Evolutionary conservation across 345 rosid genomes (phyloP).

Genomic region (Diplotaxis tenuifolia): DNA sequence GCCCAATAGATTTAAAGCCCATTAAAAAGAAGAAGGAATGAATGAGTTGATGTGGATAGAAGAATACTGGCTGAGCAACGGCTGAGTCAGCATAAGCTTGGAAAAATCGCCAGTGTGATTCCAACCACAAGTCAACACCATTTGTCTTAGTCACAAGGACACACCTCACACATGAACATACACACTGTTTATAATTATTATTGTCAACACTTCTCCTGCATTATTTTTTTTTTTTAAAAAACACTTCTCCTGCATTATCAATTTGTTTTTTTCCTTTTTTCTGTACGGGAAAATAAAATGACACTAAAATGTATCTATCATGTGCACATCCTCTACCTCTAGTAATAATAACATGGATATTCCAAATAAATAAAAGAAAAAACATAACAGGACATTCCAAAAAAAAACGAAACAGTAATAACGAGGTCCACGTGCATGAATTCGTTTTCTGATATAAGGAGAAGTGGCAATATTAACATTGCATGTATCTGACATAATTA

Average conservation of each 20-base stretch:
- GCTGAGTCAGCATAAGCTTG: conserved; percentile 29
- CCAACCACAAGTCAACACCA: conserved; percentile 34
- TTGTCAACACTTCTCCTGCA: too few relatives aligned
- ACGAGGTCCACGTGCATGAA: conserved; percentile 28
- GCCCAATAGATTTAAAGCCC: not conserved
- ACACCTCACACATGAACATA: not conserved
- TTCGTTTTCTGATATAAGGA: conserved; percentile 6
- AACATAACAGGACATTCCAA: not conserved
- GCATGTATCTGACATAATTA: not conserved
- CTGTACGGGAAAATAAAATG: not conserved
- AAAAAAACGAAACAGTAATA: not conserved
- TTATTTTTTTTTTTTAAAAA: too few relatives aligned
- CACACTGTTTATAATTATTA: too few relatives aligned
- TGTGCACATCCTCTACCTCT: conserved; percentile 32
- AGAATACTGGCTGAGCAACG: not conserved
- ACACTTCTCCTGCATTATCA: conserved; percentile 31
- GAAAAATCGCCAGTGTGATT: conserved; percentile 26
- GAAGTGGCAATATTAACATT: not conserved
- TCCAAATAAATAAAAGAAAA: not conserved
- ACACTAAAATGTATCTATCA: conserved; percentile 21
- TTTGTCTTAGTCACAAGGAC: conserved; percentile 18
- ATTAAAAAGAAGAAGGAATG: not conserved
- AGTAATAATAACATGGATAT: not conserved
- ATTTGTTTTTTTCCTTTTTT: not conserved
- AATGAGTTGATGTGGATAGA: not conserved